Evolutionary conservation across 1,139 yeast species (phyloP), one percentile per base, ranked within the genome.

Genomic region (Zhuliangozyma parablackwelliae): DNA sequence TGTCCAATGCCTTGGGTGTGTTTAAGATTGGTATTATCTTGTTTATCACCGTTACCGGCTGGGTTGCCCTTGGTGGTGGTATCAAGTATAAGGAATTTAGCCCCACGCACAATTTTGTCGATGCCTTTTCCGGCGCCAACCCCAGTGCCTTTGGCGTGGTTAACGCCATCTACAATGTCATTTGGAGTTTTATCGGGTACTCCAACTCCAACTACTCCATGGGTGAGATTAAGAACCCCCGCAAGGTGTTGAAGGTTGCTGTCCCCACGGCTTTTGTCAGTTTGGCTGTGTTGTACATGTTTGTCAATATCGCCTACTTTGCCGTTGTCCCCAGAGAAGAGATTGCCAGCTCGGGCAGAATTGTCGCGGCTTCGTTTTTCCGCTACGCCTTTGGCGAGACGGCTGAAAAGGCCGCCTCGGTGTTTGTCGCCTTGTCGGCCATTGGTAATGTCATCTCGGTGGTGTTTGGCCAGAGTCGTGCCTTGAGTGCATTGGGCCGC

Each of bases 121-220:
- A 83, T 52, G 78, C 88, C 2, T 84, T 84, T 51, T 60, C 54
- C 5, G 86, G 87, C 30, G 50, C 60, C 23, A 56, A 72, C 33
- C 83, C 88, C n/a, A 67, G 80, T 28, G 90, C 84, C 6, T 84
- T 78, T 53, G 92, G 92, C 43, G 71, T 83, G 35, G 92, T 83
- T 42, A 83, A 80, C 51, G 86, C 92, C 7, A 69, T 84, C 40
- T 83, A 83, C 63, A 83, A 82, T 51, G 87, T 84, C 42, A 84
- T 84, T 54, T 84, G 90, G 90, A 81, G 90, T 1, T 84, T 78
- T 50, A 76, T 80, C 45, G 87, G 87, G 33, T 80, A 80, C 54
- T 78, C 83, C 32, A 85, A 86, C 54, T 92, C 84, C 42, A 84
- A 85, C 61, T 85, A 85, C 54, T 94, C 94, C 10, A 68, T 85